Evolutionary conservation across 768 basidiomycete genomes (phyloP), one percentile per base, ranked within the genome.

Genomic region (Agaricus blazei): DNA sequence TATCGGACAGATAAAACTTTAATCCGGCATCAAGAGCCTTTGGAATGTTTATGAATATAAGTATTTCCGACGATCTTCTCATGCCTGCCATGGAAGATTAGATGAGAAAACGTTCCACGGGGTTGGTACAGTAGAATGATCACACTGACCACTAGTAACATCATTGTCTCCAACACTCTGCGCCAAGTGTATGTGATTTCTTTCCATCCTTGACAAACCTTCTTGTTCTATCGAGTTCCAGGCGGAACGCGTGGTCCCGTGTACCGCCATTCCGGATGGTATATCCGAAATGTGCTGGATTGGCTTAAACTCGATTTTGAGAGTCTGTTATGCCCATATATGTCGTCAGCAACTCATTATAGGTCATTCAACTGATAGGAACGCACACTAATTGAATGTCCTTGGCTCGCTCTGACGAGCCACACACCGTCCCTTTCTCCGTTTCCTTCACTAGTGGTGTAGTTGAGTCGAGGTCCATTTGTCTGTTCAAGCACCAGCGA

Each of bases 101-200:
- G n/a, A 3, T 4, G n/a, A 31, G 34, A 4, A 6, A 37, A 3
- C 23, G 4, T 9, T 2, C 26, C 23, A n/a, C 31, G 48, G 9
- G n/a, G 27, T 4, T 28, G 26, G 9, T 4, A 31, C 6, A 1
- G 9, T 40, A 38, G n/a, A 38, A 19, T 4, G n/a, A 98, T 79
- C 9, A 11, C 24, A 68, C 83, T 26, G 54, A 91, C 93, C 92
- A 60, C 90, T 93, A 51, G 87, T 80, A 47, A 90, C 84, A 4
- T 80, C 78, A 2, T 83, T 67, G 8, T 83, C 82, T 2, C 77
- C 72, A 3, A 90, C 71, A 36, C 88, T 86, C 66, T 93, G 88
- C 0, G 95, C 94, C 12, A 97, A 76, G 68, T 99, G 96, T 38
- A 98, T 88, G 64, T 98, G 94, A 64, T 94, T 96, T 26, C 96